A percentile compares a stretch with the other conserved stretches of the same genome.
Conservation (phyloP, 768 basidiomycete genomes). For the Suillus bovinus region DNA sequence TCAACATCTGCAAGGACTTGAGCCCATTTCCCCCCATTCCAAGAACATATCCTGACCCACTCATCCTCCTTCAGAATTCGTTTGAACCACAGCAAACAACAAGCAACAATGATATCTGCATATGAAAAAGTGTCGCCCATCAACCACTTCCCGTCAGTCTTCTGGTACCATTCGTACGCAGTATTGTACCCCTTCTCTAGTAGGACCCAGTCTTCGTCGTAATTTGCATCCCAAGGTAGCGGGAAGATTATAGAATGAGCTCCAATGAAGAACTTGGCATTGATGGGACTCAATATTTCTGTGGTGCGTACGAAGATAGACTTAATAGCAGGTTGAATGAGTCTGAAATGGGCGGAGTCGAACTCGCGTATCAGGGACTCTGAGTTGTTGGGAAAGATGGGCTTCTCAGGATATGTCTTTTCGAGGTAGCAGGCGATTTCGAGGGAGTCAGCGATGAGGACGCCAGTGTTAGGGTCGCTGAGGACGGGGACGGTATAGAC, state of each 20-base stretch:
- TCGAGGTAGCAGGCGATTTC: background rate
- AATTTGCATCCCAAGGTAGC: background rate
- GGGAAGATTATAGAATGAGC: background rate
- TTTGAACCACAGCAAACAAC: background rate
- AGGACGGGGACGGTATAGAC: background rate
- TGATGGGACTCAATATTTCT: background rate
- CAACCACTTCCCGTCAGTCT: background rate
- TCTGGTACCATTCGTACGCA: background rate
- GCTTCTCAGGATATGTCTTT: background rate
- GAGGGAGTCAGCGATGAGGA: background rate
- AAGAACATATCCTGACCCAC: background rate
- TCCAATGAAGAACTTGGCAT: background rate
- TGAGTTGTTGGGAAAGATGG: background rate
- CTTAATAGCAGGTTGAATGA: background rate
- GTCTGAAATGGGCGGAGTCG: background rate
- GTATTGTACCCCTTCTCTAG: background rate
- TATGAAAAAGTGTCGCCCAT: background rate
- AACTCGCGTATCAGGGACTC: background rate
- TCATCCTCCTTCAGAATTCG: background rate
- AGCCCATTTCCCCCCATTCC: background rate
- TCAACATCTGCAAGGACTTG: background rate
- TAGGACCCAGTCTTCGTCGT: background rate
- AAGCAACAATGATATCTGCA: background rate
- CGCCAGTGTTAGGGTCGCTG: background rate
- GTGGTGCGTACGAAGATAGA: background rate